Percentiles rank a stretch among this genome's conserved stretches.
phyloP scores from a whole-genome alignment of 768 basidiomycete genomes.

The Lactarius sp. region DNA sequence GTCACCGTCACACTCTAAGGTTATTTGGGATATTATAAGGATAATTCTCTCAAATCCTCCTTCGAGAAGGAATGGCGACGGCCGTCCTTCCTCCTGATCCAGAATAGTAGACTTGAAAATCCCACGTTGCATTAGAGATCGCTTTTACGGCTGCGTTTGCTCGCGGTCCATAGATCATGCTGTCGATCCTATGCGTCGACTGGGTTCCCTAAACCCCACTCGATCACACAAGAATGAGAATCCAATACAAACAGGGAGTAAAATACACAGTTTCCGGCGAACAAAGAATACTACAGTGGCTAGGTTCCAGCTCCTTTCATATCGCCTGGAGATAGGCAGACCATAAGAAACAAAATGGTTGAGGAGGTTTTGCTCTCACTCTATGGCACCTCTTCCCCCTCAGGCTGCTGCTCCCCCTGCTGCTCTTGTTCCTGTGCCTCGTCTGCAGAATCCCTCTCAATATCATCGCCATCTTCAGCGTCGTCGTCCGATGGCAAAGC shows the following conservation, averaged over 20 bases:
- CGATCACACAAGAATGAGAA: neutral
- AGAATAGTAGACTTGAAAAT: too few relatives aligned
- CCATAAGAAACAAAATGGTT: neutral
- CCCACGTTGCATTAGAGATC: too few relatives aligned
- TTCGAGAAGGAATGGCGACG: too few relatives aligned
- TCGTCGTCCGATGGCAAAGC: constrained; percentile 31
- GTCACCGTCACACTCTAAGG: too few relatives aligned
- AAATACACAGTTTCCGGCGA: neutral
- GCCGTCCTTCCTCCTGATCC: too few relatives aligned
- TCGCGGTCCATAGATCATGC: neutral
- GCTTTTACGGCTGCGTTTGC: too few relatives aligned
- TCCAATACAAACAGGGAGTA: neutral
- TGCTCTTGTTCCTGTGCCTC: neutral
- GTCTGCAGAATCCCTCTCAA: neutral
- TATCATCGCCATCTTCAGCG: constrained; percentile 28
- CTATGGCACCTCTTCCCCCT: neutral
- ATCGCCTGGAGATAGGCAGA: neutral
- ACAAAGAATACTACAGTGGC: neutral
- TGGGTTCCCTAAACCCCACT: neutral
- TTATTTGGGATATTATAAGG: too few relatives aligned
- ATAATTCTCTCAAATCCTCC: too few relatives aligned
- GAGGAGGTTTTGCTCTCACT: neutral
- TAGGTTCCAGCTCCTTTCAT: neutral
- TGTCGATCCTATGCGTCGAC: neutral
- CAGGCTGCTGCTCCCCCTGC: neutral